Evolutionary conservation across 371 early-diverging fungal species (phyloP).

Genomic region (Amoeboaphelidium protococcarum): DNA sequence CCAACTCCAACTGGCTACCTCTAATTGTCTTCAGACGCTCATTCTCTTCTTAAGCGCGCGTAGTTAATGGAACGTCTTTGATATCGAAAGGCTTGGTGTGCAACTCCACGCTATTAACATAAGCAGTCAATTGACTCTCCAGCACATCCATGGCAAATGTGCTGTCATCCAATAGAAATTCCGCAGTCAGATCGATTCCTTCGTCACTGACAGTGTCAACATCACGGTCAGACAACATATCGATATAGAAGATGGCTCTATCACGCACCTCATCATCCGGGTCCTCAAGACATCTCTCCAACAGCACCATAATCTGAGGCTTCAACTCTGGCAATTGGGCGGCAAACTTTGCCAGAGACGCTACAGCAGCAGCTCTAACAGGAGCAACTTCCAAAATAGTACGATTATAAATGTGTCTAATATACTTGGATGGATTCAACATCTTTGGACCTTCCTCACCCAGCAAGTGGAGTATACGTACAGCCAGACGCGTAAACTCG

Average conservation of each 20-base stretch:
- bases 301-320: slow-evolving; percentile 54
- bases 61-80: neutral
- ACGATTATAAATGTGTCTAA: slow-evolving; percentile 93
- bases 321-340: slow-evolving; percentile 38
- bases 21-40: too few species aligned
- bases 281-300: slow-evolving; percentile 82
- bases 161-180: slow-evolving; percentile 17
- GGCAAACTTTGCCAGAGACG: slow-evolving; percentile 78
- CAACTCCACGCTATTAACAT: slow-evolving; percentile 32
- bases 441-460: slow-evolving; percentile 84
- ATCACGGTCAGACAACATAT: too few species aligned
- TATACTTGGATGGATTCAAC: slow-evolving; percentile 66
- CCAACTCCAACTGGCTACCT: too few species aligned
- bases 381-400: slow-evolving; percentile 87
- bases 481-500: slow-evolving; percentile 86
- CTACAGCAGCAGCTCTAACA: slow-evolving; percentile 92
- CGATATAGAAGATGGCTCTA: slow-evolving; percentile 66
- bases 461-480: slow-evolving; percentile 72
- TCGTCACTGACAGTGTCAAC: neutral
- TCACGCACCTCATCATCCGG: slow-evolving; percentile 94
- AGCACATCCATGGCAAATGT: slow-evolving; percentile 59
- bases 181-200: neutral
- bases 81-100: slow-evolving; percentile 15
- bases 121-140: slow-evolving; percentile 57
- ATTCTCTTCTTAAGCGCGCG: too few species aligned